Percentiles rank a stretch among this genome's conserved stretches.
Conservation (phyloP, 2,329 filamentous ascomycete species). For the Lasiodiplodia sp. region DNA sequence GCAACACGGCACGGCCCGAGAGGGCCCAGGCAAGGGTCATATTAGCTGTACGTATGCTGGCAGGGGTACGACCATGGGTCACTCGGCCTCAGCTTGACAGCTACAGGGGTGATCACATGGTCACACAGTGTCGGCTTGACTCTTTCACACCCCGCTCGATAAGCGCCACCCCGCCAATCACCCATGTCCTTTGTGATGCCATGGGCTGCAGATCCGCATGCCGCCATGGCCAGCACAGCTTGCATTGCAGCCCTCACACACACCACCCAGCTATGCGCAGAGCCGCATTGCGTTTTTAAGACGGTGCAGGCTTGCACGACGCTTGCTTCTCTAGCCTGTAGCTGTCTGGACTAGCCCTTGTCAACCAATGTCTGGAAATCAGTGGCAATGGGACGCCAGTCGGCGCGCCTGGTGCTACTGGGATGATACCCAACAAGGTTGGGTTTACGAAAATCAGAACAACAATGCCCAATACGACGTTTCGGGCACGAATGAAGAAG, state of each 20-base stretch:
- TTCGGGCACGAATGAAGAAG: too few species aligned
- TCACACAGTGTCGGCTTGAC: too few species aligned
- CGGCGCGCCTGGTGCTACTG: slow-evolving; percentile 5
- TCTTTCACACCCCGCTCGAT: not conserved
- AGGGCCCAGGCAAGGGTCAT: not conserved
- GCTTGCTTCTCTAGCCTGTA: not conserved
- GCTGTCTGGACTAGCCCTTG: not conserved
- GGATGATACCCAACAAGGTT: not conserved
- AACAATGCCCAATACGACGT: too few species aligned
- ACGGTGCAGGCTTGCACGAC: not conserved
- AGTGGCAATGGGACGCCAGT: not conserved
- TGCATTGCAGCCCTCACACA: too few species aligned
- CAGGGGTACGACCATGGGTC: too few species aligned
- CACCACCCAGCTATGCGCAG: not conserved
- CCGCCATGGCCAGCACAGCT: not conserved
- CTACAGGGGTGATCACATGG: too few species aligned
- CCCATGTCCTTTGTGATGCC: not conserved
- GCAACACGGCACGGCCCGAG: not conserved
- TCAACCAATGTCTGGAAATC: not conserved
- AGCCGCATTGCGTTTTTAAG: slow-evolving; percentile 8
- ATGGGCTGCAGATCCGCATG: not conserved
- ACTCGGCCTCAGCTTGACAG: too few species aligned
- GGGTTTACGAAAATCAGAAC: not conserved
- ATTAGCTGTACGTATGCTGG: too few species aligned
- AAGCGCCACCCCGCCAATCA: not conserved